Percentiles rank a stretch among this genome's conserved stretches.
Conservation (phyloP, 331 rosid species). For the Cydonia oblonga region DNA sequence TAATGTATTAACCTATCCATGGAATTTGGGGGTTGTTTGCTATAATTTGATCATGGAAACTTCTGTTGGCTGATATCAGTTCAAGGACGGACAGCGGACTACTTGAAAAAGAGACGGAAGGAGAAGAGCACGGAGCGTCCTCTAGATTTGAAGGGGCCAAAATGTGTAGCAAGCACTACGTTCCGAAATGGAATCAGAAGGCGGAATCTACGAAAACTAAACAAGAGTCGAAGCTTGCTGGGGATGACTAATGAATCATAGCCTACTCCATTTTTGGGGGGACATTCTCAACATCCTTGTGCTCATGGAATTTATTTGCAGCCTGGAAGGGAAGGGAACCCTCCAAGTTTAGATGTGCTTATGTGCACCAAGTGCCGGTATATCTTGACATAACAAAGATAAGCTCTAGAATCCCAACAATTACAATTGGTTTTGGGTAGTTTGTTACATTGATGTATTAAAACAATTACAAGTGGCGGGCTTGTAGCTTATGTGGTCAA, state of each 20-base stretch:
- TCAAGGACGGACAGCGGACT: slow-evolving; percentile 63
- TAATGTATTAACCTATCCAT: background rate
- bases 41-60: background rate
- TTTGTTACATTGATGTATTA: background rate
- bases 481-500: background rate
- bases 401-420: background rate
- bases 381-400: background rate
- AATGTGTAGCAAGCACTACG: slow-evolving; percentile 47
- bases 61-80: slow-evolving; percentile 33
- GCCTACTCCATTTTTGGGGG: slow-evolving; percentile 7
- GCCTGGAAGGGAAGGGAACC: background rate
- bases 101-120: slow-evolving; percentile 44
- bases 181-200: slow-evolving; percentile 60
- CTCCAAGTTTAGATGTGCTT: background rate
- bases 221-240: slow-evolving; percentile 24
- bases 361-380: background rate
- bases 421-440: background rate
- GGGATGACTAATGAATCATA: slow-evolving; percentile 16
- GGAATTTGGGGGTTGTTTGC: background rate
- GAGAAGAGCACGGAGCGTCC: slow-evolving; percentile 19
- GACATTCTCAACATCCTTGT: background rate
- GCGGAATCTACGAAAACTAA: slow-evolving; percentile 46
- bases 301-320: background rate
- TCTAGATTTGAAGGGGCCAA: slow-evolving; percentile 20
- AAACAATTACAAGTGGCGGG: background rate